Conservation (phyloP, 257 asterid genomes). For the Solanum arcanum region DNA sequence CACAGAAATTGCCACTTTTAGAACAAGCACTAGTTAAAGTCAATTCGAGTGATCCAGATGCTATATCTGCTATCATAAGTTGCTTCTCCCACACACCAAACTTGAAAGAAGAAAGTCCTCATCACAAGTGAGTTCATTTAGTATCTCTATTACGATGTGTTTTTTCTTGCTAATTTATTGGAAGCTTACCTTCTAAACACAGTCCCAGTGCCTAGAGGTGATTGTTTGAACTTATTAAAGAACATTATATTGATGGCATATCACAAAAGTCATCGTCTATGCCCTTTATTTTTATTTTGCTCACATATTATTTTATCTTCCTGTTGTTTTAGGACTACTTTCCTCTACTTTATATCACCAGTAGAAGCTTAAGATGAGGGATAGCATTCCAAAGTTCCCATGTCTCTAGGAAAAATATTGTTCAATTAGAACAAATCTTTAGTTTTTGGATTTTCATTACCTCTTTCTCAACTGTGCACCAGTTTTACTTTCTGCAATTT, state of each 20-base stretch:
- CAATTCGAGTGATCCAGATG: conserved; percentile 49
- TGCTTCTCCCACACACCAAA: conserved; percentile 45
- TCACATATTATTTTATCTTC: neutral
- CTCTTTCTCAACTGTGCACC: neutral
- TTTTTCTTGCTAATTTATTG: neutral
- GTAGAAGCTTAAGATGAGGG: neutral
- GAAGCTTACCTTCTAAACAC: neutral
- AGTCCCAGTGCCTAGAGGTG: neutral
- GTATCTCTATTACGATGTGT: neutral
- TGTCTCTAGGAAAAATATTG: neutral
- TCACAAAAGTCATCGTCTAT: neutral
- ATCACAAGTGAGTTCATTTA: conserved; percentile 32
- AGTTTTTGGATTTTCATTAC: neutral
- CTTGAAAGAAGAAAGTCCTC: conserved; percentile 49
- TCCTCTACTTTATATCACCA: neutral
- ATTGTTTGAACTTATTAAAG: neutral
- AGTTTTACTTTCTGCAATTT: neutral
- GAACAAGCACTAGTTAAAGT: too few species aligned
- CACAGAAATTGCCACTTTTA: conserved; percentile 42
- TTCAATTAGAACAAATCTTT: neutral
- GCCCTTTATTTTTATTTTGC: neutral
- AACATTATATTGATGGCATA: neutral
- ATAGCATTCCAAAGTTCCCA: neutral
- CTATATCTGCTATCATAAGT: conserved; percentile 43
- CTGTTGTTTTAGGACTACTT: neutral